phyloP scores from a whole-genome alignment of 2,329 filamentous ascomycete genomes.

The Conoideocrella luteorostrata region DNA sequence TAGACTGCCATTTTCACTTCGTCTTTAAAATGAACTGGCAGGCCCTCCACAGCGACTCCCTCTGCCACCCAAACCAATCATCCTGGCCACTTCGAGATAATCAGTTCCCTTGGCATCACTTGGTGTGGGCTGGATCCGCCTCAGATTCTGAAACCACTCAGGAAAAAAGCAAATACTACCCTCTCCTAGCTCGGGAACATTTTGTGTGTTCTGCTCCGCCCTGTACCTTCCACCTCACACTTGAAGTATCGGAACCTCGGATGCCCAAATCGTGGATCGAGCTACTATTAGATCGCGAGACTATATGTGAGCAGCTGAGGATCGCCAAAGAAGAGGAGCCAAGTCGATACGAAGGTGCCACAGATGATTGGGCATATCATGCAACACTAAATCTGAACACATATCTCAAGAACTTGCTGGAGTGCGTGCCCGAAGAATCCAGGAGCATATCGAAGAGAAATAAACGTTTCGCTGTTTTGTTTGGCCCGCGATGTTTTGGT shows the following conservation, averaged over 20 bases:
- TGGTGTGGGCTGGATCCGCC: constrained; percentile 28
- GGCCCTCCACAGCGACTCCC: constrained; percentile 16
- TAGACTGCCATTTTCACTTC: constrained; percentile 36
- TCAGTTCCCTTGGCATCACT: constrained; percentile 32
- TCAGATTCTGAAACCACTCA: constrained; percentile 16
- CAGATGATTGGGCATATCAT: constrained; percentile 32
- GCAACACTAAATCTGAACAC: constrained; percentile 40
- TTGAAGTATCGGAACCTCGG: constrained; percentile 45
- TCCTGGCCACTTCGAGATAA: constrained; percentile 28
- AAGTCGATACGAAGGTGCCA: constrained; percentile 38
- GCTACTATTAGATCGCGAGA: constrained; percentile 37
- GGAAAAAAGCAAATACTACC: constrained; percentile 31
- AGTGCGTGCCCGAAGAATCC: constrained; percentile 26
- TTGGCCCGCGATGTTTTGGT: constrained; percentile 42
- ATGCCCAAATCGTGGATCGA: constrained; percentile 36
- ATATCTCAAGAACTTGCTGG: constrained; percentile 45
- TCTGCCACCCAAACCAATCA: constrained; percentile 26
- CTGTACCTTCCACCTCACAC: constrained; percentile 35
- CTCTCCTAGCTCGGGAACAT: constrained; percentile 27
- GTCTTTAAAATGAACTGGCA: constrained; percentile 32
- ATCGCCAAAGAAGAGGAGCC: constrained; percentile 38
- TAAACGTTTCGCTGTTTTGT: constrained; percentile 49
- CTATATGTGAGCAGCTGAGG: constrained; percentile 35
- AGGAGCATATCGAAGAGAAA: constrained; percentile 50
- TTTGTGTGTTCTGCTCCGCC: constrained; percentile 36